Evolutionary conservation across 805 yeast genomes (phyloP).

Genomic region (Starmerella lactis-condensi): DNA sequence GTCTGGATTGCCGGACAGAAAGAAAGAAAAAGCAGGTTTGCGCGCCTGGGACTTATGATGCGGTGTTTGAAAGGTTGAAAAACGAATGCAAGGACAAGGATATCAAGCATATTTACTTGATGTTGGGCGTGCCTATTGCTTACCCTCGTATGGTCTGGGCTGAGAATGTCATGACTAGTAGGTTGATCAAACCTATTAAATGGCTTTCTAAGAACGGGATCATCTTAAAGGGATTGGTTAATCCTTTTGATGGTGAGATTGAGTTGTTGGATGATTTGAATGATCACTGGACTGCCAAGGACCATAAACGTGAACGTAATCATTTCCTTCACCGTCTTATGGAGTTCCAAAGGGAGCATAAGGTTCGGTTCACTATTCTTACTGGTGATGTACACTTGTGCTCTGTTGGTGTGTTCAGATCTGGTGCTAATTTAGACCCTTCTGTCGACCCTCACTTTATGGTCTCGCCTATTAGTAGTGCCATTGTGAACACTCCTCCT

Average conservation of each 20-base stretch:
- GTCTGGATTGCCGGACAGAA: constrained; percentile 87
- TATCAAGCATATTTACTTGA: constrained; percentile 56
- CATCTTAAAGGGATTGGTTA: constrained; percentile 53
- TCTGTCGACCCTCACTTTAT: constrained; percentile 57
- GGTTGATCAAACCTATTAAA: constrained; percentile 43
- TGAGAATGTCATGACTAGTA: constrained; percentile 46
- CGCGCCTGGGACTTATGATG: constrained; percentile 35
- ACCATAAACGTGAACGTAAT: constrained; percentile 78
- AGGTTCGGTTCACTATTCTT: constrained; percentile 62
- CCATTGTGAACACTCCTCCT: constrained; percentile 84
- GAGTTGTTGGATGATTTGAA: constrained; percentile 84
- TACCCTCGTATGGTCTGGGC: constrained; percentile 89
- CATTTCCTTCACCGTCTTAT: constrained; percentile 40
- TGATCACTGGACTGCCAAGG: constrained; percentile 89
- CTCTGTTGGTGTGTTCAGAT: constrained; percentile 57
- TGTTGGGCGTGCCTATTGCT: constrained; percentile 88
- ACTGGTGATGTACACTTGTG: constrained; percentile 91
- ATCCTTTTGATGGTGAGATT: constrained; percentile 80
- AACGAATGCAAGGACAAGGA: constrained; percentile 38
- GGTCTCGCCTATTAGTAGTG: constrained; percentile 72
- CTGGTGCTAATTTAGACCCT: constrained; percentile 36
- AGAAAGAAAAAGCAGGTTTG: constrained; percentile 46
- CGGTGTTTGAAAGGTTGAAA: constrained; percentile 40
- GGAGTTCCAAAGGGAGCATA: constrained; percentile 43
- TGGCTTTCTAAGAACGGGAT: constrained; percentile 28